Base-by-base conservation (phyloP, 2,329 filamentous ascomycete genomes). In the Penicillium glabrum region DNA sequence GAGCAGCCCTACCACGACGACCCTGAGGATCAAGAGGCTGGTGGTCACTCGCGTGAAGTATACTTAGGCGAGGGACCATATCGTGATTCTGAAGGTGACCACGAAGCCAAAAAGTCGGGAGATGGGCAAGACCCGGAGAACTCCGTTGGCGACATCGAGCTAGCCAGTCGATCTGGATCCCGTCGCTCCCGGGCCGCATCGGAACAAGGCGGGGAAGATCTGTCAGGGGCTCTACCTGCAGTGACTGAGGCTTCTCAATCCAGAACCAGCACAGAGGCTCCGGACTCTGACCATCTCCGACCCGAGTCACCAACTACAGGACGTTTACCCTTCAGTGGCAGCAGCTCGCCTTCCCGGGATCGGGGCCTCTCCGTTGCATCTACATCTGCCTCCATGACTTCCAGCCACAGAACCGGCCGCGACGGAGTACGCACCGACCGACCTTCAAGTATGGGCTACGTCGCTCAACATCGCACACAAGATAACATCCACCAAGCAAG, bases 1-100 rank as follows among this genome's bases (percentile, higher is more conserved):
- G 89, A 90, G 51, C 89, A 90, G 51, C 83, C 86, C 1, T 90
- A 85, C 61, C 74, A 73, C n/a, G 83, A 85, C 60, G 79, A 81
- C 19, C 80, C 81, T 3, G 76, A 74, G n/a, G 63, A 65, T 14
- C 61, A 64, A 19, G 63, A 58, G 19, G 57, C 64, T 16, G 58
- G 62, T 10, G 54, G 57, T 21, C 64, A 70, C 53, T 63, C 58
- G 35, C 68, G 66, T n/a, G 61, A 67, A 41, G 57, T 60, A 13
- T 67, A 69, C n/a, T 61, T 67, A 24, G 56, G 59, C 1, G 57
- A 68, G 47, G 54, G 45, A 11, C 60, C 62, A 2, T 72, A 72
- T 45, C 56, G 59, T 31, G 71, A 72, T 48, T 66, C 67, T 2
- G 72, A 72, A 44, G 61, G 60, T 9, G 61, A 65, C 14, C 56